Conservation (phyloP, 495 filamentous ascomycete species). For the Hypoxylon fragiforme region DNA sequence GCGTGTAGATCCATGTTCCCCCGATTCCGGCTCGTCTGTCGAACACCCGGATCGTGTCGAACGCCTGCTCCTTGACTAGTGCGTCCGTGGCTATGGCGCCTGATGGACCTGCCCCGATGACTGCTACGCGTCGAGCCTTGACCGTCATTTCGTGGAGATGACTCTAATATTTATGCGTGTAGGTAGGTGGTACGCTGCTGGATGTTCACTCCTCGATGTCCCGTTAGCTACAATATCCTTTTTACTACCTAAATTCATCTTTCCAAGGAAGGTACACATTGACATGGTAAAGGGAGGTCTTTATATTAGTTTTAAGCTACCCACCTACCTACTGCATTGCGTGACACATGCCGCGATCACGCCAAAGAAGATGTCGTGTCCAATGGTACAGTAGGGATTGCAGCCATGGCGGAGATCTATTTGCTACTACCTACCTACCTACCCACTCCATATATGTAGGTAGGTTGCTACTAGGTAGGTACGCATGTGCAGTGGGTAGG, state of each 20-base stretch:
- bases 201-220: too few relatives aligned
- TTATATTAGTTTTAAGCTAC: too few relatives aligned
- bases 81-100: slow-evolving; percentile 64
- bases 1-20: slow-evolving; percentile 43
- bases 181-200: too few relatives aligned
- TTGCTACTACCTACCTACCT: slow-evolving; percentile 15
- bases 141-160: slow-evolving; percentile 10
- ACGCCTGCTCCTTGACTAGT: slow-evolving; percentile 60
- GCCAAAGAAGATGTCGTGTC: slow-evolving; percentile 10
- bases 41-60: slow-evolving; percentile 62
- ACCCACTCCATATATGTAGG: neutral
- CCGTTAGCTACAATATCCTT: neutral
- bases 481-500: too few relatives aligned
- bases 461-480: neutral
- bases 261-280: slow-evolving; percentile 5
- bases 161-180: too few relatives aligned
- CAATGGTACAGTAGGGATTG: slow-evolving; percentile 19
- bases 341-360: slow-evolving; percentile 30
- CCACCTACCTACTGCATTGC: slow-evolving; percentile 29
- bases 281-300: too few relatives aligned
- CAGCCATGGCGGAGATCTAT: slow-evolving; percentile 7
- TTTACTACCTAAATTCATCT: too few relatives aligned
- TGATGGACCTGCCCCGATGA: slow-evolving; percentile 63
- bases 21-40: slow-evolving; percentile 45
- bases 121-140: slow-evolving; percentile 49